These are phyloP conservation scores for Puccinellia tenuiflora DNA, from an alignment of 176 grass and related monocot genomes.

Conservation along the genomic window DNA sequence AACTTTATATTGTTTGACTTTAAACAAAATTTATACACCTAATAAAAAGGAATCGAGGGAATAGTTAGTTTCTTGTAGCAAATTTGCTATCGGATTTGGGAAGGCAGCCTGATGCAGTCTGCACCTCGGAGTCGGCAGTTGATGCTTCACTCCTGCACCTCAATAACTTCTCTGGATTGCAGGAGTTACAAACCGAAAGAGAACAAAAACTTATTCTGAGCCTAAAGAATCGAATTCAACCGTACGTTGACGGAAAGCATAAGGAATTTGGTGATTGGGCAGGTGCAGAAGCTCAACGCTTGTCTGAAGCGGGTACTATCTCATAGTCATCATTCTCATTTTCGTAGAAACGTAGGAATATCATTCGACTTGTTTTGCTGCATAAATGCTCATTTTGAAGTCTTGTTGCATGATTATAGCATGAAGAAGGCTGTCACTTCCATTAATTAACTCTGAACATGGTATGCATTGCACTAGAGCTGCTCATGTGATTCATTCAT, in stretches of 20 bases:
- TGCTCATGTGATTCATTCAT: slow-evolving; percentile 1
- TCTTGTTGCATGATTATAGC: background rate
- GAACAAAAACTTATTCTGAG: slow-evolving; percentile 67
- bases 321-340: background rate
- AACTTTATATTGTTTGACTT: background rate
- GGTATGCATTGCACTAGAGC: background rate
- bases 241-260: slow-evolving; percentile 74
- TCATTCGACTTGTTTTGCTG: background rate
- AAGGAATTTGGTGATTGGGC: slow-evolving; percentile 73
- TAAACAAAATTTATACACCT: background rate
- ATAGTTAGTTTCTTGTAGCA: background rate
- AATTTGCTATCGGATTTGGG: background rate
- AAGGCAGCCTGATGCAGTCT: background rate
- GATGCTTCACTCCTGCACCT: background rate
- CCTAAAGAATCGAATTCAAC: slow-evolving; percentile 76
- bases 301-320: slow-evolving; percentile 76
- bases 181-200: slow-evolving; percentile 88
- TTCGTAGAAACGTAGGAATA: background rate
- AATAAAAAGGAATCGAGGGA: background rate
- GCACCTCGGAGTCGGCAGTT: background rate
- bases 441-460: background rate
- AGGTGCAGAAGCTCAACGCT: slow-evolving; percentile 62
- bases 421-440: background rate
- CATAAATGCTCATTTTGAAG: background rate
- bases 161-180: slow-evolving; percentile 6